Conservation (phyloP, 2,329 filamentous ascomycete genomes). For the Parastagonospora avenae region DNA sequence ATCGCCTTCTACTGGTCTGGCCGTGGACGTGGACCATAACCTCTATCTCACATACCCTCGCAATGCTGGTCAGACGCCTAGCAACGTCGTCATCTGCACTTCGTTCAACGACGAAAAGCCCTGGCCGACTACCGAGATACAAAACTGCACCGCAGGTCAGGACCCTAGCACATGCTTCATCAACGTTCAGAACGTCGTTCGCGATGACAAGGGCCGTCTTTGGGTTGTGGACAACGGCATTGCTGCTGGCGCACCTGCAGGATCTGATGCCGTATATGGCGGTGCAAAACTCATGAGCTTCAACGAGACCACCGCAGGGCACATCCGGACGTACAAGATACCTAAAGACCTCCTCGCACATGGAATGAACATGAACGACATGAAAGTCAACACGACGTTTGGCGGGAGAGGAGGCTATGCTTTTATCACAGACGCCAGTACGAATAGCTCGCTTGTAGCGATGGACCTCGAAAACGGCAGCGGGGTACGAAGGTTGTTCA, state of each 20-base stretch:
- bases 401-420: conserved; percentile 46
- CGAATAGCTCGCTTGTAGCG: conserved; percentile 45
- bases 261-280: conserved; percentile 33
- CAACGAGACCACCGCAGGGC: conserved; percentile 36
- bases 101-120: conserved; percentile 47
- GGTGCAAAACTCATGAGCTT: conserved; percentile 53
- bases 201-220: conserved; percentile 46
- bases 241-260: conserved; percentile 28
- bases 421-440: conserved; percentile 50
- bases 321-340: conserved; percentile 47
- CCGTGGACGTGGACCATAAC: conserved; percentile 44
- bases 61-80: conserved; percentile 44
- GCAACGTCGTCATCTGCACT: conserved; percentile 48
- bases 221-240: conserved; percentile 53
- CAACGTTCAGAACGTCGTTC: conserved; percentile 54
- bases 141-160: conserved; percentile 47
- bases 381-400: conserved; percentile 52
- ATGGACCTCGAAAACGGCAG: conserved; percentile 47
- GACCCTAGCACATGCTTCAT: conserved; percentile 51
- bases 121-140: conserved; percentile 49
- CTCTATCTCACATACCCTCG: conserved; percentile 52
- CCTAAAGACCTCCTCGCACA: conserved; percentile 42
- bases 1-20: conserved; percentile 47
- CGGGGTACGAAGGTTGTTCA: conserved; percentile 45
- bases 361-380: conserved; percentile 49